Evolutionary conservation across 2,329 filamentous ascomycete species (phyloP), one percentile per base, ranked within the genome.

Genomic region (Cladophialophora chaetospira): DNA sequence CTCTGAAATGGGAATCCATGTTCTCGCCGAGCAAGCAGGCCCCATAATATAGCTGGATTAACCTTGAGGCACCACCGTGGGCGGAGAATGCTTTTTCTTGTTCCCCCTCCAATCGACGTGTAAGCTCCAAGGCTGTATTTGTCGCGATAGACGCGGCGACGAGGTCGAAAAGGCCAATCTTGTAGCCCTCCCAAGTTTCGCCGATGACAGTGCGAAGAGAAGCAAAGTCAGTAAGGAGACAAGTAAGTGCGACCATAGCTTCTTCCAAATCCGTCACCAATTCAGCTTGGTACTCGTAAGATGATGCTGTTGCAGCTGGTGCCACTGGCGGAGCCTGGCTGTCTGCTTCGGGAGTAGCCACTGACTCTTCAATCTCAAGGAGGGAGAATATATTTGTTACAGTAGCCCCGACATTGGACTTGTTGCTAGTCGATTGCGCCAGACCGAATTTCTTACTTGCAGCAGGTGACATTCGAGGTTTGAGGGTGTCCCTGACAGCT

Each of bases 231-330:
- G 53, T 13, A 8, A 69, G 47, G 2, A 71, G 55, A 40, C 62
- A 64, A 13, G 57, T 23, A 28, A 65, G 58, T 8, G 55, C 58
- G 29, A 67, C 38, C n/a, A 55, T 47, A 35, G 61, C 51, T 54
- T 65, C 58, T 31, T 59, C 50, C 10, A 54, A n/a, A 17, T 63
- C 61, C 4, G 58, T 26, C n/a, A 58, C 28, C 75, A 71, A 40
- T 57, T 76, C 72, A 10, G 68, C 68, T 51, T 72, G 68, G 55
- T 76, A 75, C 1, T 62, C n/a, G n/a, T n/a, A n/a, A n/a, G n/a
- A n/a, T n/a, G n/a, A n/a, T n/a, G n/a, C n/a, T n/a, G 52, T 4
- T 63, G 57, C 0, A 65, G 57, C 11, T 46, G 36, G 25, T 19
- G 4, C 51, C 62, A 51, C 13, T 17, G 13, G 19, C 10, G 17